These are phyloP conservation scores for Halteria grandinella DNA, from an alignment of 73 alveolate species.

Conservation along the genomic window DNA sequence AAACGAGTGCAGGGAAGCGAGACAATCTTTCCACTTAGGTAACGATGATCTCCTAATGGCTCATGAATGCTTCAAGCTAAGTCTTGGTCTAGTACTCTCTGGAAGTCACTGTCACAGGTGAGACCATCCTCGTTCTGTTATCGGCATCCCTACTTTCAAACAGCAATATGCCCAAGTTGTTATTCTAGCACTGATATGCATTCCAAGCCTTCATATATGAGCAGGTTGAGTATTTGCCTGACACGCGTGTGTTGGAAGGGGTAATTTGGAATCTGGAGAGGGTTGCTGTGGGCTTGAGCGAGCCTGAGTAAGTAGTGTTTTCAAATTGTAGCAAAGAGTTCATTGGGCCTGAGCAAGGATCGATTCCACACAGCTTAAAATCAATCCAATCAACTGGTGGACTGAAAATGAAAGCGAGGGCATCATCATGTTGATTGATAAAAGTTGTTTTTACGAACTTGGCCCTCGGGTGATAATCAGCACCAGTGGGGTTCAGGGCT, in stretches of 20 bases:
- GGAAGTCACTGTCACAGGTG: constrained; percentile 22
- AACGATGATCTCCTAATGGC: constrained; percentile 56
- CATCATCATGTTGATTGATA: constrained; percentile 18
- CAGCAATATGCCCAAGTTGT: constrained; percentile 18
- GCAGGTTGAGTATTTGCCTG: background rate
- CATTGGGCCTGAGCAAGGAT: constrained; percentile 66
- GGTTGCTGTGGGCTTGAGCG: background rate
- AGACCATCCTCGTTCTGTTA: constrained; percentile 37
- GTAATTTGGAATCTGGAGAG: background rate
- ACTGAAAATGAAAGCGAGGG: constrained; percentile 27
- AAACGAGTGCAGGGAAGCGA: constrained; percentile 54
- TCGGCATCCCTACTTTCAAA: constrained; percentile 32
- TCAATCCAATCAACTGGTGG: constrained; percentile 55
- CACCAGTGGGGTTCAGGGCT: background rate
- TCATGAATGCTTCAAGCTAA: constrained; percentile 6
- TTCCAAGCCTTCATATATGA: constrained; percentile 1
- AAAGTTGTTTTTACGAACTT: constrained; percentile 7
- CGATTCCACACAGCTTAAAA: constrained; percentile 50
- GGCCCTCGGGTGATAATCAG: constrained; percentile 39
- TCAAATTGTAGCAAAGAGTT: constrained; percentile 11
- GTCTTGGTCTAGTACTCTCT: background rate
- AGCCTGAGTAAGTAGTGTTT: constrained; percentile 2
- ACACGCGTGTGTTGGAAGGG: constrained; percentile 1
- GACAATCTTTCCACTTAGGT: constrained; percentile 49
- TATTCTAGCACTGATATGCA: constrained; percentile 18